These are phyloP conservation scores for Cordyceps cicadae DNA, from an alignment of 2,329 filamentous ascomycete species.

Conservation along the genomic window DNA sequence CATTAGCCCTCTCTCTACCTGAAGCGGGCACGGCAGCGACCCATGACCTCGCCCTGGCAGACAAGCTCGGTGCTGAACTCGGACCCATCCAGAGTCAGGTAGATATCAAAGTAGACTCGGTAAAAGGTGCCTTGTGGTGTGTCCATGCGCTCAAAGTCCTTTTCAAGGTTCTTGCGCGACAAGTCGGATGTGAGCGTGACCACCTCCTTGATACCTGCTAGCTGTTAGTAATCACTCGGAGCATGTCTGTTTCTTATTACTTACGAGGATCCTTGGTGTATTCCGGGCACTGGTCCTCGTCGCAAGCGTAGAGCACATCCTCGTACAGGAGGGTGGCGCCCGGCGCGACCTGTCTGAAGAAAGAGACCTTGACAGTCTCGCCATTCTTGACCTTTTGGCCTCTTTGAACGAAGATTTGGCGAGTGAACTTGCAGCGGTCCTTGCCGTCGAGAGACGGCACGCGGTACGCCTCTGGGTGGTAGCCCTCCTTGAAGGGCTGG, in stretches of 20 bases:
- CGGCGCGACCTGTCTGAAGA: constrained; percentile 95
- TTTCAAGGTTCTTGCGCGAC: constrained; percentile 95
- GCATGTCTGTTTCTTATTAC: constrained; percentile 38
- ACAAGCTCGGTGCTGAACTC: constrained; percentile 98
- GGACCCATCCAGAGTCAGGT: constrained; percentile 90
- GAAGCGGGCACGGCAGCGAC: constrained; percentile 87
- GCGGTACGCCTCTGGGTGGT: constrained; percentile 96
- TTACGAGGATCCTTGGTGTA: constrained; percentile 99
- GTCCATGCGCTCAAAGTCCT: constrained; percentile 99
- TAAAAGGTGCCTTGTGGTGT: constrained; percentile 96
- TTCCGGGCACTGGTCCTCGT: constrained; percentile 95
- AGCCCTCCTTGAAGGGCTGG: constrained; percentile 97
- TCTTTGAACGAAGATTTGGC: constrained; percentile 98
- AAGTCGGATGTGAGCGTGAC: constrained; percentile 95
- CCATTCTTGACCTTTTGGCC: constrained; percentile 98
- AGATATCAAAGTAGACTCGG: constrained; percentile 70
- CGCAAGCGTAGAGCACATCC: constrained; percentile 94
- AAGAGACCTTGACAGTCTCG: constrained; percentile 96
- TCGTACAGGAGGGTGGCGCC: constrained; percentile 99
- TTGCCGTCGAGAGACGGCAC: constrained; percentile 95
- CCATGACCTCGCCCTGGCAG: constrained; percentile 99
- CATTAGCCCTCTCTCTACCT: constrained; percentile 36
- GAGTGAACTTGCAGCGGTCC: constrained; percentile 95
- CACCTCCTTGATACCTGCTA: constrained; percentile 90
- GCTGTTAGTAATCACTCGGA: constrained; percentile 19